Base-by-base conservation (phyloP, 192 early-diverging fungal genomes). In the Dissophora ornata region DNA sequence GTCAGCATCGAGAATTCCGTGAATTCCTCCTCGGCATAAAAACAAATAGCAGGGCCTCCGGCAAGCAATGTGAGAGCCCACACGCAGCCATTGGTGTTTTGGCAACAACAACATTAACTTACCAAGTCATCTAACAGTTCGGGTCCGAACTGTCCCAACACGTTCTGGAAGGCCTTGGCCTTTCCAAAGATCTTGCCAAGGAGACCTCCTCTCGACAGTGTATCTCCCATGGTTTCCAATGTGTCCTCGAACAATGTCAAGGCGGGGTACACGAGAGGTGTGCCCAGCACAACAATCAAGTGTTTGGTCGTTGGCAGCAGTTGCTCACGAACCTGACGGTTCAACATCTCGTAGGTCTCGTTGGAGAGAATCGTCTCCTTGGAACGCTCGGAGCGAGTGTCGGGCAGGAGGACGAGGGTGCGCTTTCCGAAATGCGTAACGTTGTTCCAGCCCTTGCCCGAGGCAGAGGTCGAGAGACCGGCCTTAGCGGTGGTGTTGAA, bases 121-220 rank as follows among this genome's bases (percentile, higher is more conserved):
- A 89, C 90, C 88, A 96, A 83, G 57, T 96, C 94, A 81, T 96
- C 95, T 24, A 89, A 80, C 45, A 96, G 81, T 64, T 96, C 93
- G 19, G 92, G 91, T 67, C 94, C 92, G 53, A 93, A 87, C 81
- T 58, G 89, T 69, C 40, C 73, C 52, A 77, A 60, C 28, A 77
- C 73, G 58, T 77, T 77, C 52, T 67, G 57, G 45, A 77, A 77
- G 33, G 73, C 73, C 73, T 77, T 77, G 63, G 48, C 46, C 63
- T 77, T 77, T 32, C 70, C 63, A 77, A 77, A 77, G 58, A 77
- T 48, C 59, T 77, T 77, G 36, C 73, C 73, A 45, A 77, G 21
- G 42, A 77, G 19, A 34, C 64, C 49, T 55, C 69, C 77, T 25
- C 85, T 51, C 18, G 73, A 55, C 26, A 77, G 52, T 16, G 32